These are phyloP conservation scores for Verticillium dahliae DNA, from an alignment of 2,329 filamentous ascomycete species.

Conservation along the genomic window DNA sequence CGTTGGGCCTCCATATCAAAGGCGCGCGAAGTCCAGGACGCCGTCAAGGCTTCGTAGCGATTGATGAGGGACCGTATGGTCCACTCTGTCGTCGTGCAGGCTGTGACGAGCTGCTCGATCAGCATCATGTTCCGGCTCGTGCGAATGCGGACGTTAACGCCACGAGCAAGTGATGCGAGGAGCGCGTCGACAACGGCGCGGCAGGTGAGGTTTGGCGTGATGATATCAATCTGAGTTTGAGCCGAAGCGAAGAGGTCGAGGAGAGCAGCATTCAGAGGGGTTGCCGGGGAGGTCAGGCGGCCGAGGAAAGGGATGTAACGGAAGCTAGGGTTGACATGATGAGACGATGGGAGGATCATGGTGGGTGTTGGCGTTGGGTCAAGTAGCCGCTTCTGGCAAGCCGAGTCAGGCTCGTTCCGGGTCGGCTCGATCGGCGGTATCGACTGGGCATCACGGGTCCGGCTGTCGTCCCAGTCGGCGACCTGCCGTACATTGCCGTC, in stretches of 20 bases:
- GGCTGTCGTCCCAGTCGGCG: constrained; percentile 13
- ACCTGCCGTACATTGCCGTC: constrained; percentile 13
- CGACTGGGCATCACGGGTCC: not conserved
- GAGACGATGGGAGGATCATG: constrained; percentile 66
- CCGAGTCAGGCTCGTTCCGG: constrained; percentile 10
- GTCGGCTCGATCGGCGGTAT: constrained; percentile 1
- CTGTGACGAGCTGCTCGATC: constrained; percentile 73
- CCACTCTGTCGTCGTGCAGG: constrained; percentile 64
- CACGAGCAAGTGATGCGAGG: constrained; percentile 53
- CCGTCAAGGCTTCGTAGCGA: constrained; percentile 35
- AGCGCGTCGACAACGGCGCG: constrained; percentile 57
- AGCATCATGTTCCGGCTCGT: constrained; percentile 68
- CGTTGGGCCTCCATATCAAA: constrained; percentile 34
- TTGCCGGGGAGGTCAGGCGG: constrained; percentile 46
- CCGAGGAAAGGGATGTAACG: constrained; percentile 49
- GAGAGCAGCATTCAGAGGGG: constrained; percentile 62
- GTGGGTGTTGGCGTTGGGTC: constrained; percentile 34
- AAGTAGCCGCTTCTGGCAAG: constrained; percentile 13
- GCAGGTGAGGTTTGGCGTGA: constrained; percentile 74
- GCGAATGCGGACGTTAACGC: constrained; percentile 61
- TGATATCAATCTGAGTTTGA: constrained; percentile 53
- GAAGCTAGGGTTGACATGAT: constrained; percentile 63
- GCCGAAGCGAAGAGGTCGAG: constrained; percentile 55
- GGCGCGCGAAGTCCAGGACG: constrained; percentile 6
- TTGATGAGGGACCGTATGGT: constrained; percentile 55